Evolutionary conservation across 2,329 filamentous ascomycete species (phyloP).

Genomic region (Celoporthe dispersa): DNA sequence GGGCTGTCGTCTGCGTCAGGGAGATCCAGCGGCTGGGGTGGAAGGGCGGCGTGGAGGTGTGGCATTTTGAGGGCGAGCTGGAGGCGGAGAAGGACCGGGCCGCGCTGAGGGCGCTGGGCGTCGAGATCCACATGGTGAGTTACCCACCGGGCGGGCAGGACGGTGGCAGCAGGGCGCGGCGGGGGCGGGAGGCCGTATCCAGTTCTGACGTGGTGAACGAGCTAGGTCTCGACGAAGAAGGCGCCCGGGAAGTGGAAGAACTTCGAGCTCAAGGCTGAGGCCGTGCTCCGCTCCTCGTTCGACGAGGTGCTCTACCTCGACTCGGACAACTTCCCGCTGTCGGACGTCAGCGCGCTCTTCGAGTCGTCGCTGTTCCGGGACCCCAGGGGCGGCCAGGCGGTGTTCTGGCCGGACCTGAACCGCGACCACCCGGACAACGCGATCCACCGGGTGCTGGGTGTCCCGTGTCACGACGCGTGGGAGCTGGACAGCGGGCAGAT

Average conservation of each 20-base stretch:
- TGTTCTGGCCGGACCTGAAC: slow-evolving; percentile 29
- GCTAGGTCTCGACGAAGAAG: slow-evolving; percentile 26
- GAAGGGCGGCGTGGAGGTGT: slow-evolving; percentile 25
- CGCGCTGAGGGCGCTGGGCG: slow-evolving; percentile 21
- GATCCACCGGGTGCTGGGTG: slow-evolving; percentile 25
- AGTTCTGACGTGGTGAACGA: not conserved
- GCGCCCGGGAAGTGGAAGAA: slow-evolving; percentile 28
- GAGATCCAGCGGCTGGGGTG: slow-evolving; percentile 27
- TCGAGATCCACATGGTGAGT: slow-evolving; percentile 23
- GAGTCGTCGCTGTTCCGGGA: slow-evolving; percentile 21
- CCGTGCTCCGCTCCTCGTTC: slow-evolving; percentile 26
- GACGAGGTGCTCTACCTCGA: slow-evolving; percentile 31
- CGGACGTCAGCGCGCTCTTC: slow-evolving; percentile 18
- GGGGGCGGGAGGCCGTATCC: too few relatives aligned
- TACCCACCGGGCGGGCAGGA: too few relatives aligned
- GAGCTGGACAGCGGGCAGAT: slow-evolving; percentile 29
- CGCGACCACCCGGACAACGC: slow-evolving; percentile 30
- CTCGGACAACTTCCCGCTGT: slow-evolving; percentile 29
- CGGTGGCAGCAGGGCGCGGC: too few relatives aligned
- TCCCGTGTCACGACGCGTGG: slow-evolving; percentile 28
- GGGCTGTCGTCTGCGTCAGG: slow-evolving; percentile 19
- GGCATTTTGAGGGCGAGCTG: slow-evolving; percentile 29
- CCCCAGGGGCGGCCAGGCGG: slow-evolving; percentile 14
- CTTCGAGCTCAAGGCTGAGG: slow-evolving; percentile 30
- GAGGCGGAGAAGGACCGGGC: slow-evolving; percentile 15